These are phyloP conservation scores for Saccharomycopsis hybrid DNA, from an alignment of 1,139 yeast genomes.

Conservation along the genomic window DNA sequence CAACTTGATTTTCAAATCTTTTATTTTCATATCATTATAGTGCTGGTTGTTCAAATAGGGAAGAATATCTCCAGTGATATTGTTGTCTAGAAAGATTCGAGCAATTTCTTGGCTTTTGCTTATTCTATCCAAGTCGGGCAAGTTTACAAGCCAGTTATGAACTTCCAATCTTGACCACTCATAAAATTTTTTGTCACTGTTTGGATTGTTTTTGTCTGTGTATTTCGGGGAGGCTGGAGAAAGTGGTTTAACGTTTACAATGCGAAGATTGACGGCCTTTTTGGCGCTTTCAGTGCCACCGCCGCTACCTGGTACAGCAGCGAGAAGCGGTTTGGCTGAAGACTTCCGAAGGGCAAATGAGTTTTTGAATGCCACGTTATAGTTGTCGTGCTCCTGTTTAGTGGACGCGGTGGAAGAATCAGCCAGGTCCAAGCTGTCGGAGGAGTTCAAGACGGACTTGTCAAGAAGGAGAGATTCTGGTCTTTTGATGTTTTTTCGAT, in stretches of 20 bases:
- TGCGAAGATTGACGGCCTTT: not conserved
- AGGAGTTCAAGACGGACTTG: slow-evolving; percentile 4
- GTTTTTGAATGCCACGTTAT: slow-evolving; percentile 19
- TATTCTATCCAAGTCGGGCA: slow-evolving; percentile 18
- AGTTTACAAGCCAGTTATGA: slow-evolving; percentile 20
- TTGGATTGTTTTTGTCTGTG: slow-evolving; percentile 12
- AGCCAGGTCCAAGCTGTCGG: slow-evolving; percentile 4
- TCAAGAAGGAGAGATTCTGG: slow-evolving; percentile 19
- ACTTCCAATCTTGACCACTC: slow-evolving; percentile 21
- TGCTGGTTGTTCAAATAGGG: slow-evolving; percentile 18
- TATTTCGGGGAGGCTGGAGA: slow-evolving; percentile 19
- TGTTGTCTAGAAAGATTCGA: slow-evolving; percentile 18
- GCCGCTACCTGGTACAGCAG: not conserved
- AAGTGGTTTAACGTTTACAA: slow-evolving; percentile 4
- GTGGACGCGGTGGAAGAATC: not conserved
- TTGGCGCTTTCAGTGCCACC: not conserved
- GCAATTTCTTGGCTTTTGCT: slow-evolving; percentile 19
- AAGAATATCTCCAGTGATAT: slow-evolving; percentile 20
- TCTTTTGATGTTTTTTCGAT: slow-evolving; percentile 20
- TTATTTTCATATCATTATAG: slow-evolving; percentile 18
- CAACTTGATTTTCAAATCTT: slow-evolving; percentile 16
- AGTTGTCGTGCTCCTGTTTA: slow-evolving; percentile 6
- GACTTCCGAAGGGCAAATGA: slow-evolving; percentile 17
- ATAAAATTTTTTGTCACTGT: slow-evolving; percentile 15
- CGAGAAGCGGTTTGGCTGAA: not conserved